Evolutionary conservation across 306 rosid genomes (phyloP).

Genomic region (Mimosa pudica): DNA sequence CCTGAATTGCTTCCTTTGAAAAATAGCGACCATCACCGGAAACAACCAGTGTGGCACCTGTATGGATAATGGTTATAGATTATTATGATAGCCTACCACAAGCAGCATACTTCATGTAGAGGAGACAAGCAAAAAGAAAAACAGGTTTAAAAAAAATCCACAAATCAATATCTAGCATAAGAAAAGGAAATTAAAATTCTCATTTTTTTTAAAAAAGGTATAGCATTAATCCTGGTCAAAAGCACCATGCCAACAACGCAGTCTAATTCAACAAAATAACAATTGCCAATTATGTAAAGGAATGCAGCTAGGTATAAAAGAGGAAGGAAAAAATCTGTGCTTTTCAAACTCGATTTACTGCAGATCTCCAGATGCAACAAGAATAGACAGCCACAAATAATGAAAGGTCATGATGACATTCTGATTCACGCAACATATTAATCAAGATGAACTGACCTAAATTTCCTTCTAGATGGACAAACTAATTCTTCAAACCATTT

Average conservation of each 20-base stretch:
- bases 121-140: slow-evolving; percentile 14
- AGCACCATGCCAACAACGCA: background rate
- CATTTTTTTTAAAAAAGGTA: background rate
- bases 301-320: background rate
- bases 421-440: background rate
- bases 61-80: slow-evolving; percentile 32
- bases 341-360: background rate
- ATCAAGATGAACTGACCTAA: background rate
- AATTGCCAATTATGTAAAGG: background rate
- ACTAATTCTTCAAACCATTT: background rate
- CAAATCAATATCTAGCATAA: background rate
- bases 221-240: background rate
- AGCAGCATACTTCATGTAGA: slow-evolving; percentile 19
- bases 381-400: background rate
- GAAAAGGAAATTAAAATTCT: background rate
- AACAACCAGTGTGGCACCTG: slow-evolving; percentile 91
- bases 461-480: slow-evolving; percentile 1
- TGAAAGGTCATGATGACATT: background rate
- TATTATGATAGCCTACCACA: slow-evolving; percentile 23
- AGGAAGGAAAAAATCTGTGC: background rate
- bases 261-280: background rate
- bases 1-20: slow-evolving; percentile 94
- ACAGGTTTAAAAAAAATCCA: background rate
- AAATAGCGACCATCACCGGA: slow-evolving; percentile 98
- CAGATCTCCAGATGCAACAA: background rate